Evolutionary conservation across 1,284 basidiomycete species (phyloP), one percentile per base, ranked within the genome.

Genomic region (Moniliophthora roreri): DNA sequence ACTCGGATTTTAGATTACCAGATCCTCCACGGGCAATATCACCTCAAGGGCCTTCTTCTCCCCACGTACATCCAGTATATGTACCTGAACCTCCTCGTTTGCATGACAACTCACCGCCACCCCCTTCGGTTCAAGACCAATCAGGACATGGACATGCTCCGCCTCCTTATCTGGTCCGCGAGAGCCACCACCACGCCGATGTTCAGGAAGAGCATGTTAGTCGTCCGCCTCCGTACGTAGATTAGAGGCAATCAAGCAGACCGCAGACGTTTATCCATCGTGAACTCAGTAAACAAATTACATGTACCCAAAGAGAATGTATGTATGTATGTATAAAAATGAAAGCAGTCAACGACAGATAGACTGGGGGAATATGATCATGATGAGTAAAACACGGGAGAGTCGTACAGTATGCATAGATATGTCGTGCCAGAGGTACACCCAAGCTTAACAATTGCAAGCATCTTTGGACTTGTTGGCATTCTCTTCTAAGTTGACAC

Each of bases 401-500:
- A 44, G 41, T 26, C 24, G 44, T 40, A 47, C 49, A 48, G 45
- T 28, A 53, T 36, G 32, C 24, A 38, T 42, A 48, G 38, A 50
- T 46, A 56, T 60, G 51, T 57, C 59, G 56, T 63, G 58, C 55
- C 62, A 40, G 32, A 38, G 26, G 26, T 18, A 40, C 18, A 20
- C 44, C 39, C 24, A 32, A 47, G 57, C 60, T 81, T 68, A 84
- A 64, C 91, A 93, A 69, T 85, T 90, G 76, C 91, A 94, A 39
- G 82, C 86, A 59, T 91, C 87, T 72, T 85, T 90, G 62, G 78
- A 74, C 71, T 85, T 86, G 32, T 75, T 66, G 53, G 79, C 73
- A 63, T 80, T 85, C 69, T 88, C 88, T 56, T 87, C 84, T 59
- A 95, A 76, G 66, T 87, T 89, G 54, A 95, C 90, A 48, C 66